Base-by-base conservation (phyloP, 2,329 filamentous ascomycete species). In the Phialophora macrospora region DNA sequence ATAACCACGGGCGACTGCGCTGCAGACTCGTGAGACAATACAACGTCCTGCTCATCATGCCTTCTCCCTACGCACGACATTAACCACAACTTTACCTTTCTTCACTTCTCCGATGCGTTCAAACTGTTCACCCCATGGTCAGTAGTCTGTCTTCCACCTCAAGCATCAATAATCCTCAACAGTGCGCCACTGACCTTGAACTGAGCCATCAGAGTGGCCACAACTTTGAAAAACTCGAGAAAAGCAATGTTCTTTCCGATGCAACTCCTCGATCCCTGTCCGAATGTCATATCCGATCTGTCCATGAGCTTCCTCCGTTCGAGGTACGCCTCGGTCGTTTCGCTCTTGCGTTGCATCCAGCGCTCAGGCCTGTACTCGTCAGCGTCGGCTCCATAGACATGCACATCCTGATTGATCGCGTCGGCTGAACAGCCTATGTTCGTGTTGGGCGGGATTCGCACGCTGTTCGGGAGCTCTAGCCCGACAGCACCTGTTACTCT, bases 151-250 rank as follows among this genome's bases (percentile, higher is more conserved):
- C 38, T 8, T 20, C 14, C 38, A 44, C 2, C 6, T 6, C 6
- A n/a, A n/a, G 6, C 17, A n/a, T 44, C 38, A 44, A n/a, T 17
- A 44, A 34, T 46, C 26, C 12, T 22, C 20, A 34, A 4, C 3
- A 34, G 4, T 26, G 38, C 11, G 28, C 20, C 7, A 60, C 60
- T 44, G 32, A 62, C 60, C 60, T 55, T 62, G 60, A 58, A 54
- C 61, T 55, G 44, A 65, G 64, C 22, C 55, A 46, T 32, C 52
- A 44, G 32, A 70, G 56, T 55, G 68, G 65, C 61, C 55, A 55
- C 41, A 55, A 32, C 32, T 49, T 67, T 63, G 55, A 55, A 64
- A 17, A 67, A 64, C 61, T 67, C 64, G 20, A 59, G 32, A 11
- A 24, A 22, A 9, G 49, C 44, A 32, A 67, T 46, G 32, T 64